A percentile compares a stretch with the other conserved stretches of the same genome.
phyloP scores from a whole-genome alignment of 108 stramenopile species.

The Aureococcus anophagefferens region DNA sequence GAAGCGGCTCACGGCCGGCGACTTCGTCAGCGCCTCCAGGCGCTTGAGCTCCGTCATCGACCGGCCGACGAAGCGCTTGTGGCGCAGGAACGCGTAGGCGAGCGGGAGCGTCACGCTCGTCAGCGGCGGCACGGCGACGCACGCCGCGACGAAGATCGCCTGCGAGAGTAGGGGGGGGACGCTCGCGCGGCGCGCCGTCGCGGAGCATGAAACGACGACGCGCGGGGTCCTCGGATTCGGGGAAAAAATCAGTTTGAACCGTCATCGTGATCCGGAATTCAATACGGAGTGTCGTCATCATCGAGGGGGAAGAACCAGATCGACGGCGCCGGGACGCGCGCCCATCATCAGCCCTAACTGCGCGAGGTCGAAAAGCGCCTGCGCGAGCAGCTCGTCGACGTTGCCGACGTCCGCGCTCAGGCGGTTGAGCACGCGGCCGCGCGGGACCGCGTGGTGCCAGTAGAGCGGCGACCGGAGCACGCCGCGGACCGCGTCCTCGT shows the following conservation, averaged over 20 bases:
- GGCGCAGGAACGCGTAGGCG: background rate
- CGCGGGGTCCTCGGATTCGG: no score
- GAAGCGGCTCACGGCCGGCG: slow-evolving; percentile 1
- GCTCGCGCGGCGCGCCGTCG: no score
- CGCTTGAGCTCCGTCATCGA: slow-evolving; percentile 10
- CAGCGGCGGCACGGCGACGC: background rate
- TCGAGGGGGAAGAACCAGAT: no score
- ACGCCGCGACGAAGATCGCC: no score
- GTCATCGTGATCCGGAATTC: no score
- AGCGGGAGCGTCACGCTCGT: no score
- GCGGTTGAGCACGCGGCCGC: slow-evolving; percentile 24
- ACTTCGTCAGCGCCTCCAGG: slow-evolving; percentile 7
- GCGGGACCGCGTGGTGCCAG: background rate
- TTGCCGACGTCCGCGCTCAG: slow-evolving; percentile 22
- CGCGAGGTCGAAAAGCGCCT: slow-evolving; percentile 25
- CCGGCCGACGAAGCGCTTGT: background rate
- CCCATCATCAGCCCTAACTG: slow-evolving; percentile 20
- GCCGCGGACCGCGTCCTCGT: slow-evolving; percentile 5
- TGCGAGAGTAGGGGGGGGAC: no score
- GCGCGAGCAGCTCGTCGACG: slow-evolving; percentile 29
- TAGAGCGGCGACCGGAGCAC: background rate
- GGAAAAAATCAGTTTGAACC: no score
- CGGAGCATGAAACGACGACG: no score
- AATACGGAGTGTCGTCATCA: no score
- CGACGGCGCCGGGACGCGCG: background rate